These are phyloP conservation scores for Pseudogymnoascus sp. DNA, from an alignment of 2,329 filamentous ascomycete genomes.

Conservation along the genomic window DNA sequence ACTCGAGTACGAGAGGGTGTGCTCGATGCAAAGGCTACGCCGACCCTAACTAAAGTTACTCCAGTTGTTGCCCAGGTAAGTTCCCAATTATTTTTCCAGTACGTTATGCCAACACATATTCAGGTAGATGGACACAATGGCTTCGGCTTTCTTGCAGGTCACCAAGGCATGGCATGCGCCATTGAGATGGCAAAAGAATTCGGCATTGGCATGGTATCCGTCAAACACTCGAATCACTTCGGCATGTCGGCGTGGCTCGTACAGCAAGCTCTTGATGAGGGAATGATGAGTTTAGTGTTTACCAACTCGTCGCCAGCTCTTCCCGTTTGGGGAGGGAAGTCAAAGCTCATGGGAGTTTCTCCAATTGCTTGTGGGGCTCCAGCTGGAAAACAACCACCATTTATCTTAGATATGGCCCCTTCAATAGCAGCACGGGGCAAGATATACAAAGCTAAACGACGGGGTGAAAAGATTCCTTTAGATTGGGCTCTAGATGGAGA, in stretches of 20 bases:
- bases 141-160: constrained; percentile 67
- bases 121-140: constrained; percentile 52
- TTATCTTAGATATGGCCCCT: constrained; percentile 36
- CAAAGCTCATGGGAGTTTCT: constrained; percentile 26
- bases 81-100: neutral
- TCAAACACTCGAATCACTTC: constrained; percentile 74
- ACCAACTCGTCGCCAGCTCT: constrained; percentile 29
- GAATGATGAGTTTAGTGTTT: constrained; percentile 48
- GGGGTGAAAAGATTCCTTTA: constrained; percentile 20
- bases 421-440: constrained; percentile 22
- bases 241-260: constrained; percentile 78
- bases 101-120: constrained; percentile 31
- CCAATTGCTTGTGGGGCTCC: constrained; percentile 57
- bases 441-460: constrained; percentile 20
- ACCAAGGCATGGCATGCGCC: constrained; percentile 56
- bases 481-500: constrained; percentile 21
- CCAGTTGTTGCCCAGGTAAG: constrained; percentile 59
- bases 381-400: constrained; percentile 46
- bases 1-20: constrained; percentile 62
- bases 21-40: constrained; percentile 51
- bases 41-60: constrained; percentile 52
- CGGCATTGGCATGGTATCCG: constrained; percentile 67
- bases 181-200: constrained; percentile 55
- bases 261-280: constrained; percentile 64
- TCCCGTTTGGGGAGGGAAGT: constrained; percentile 28